These are phyloP conservation scores for Stephanodiscus triporus DNA, from an alignment of 108 stramenopile genomes.

Conservation along the genomic window DNA sequence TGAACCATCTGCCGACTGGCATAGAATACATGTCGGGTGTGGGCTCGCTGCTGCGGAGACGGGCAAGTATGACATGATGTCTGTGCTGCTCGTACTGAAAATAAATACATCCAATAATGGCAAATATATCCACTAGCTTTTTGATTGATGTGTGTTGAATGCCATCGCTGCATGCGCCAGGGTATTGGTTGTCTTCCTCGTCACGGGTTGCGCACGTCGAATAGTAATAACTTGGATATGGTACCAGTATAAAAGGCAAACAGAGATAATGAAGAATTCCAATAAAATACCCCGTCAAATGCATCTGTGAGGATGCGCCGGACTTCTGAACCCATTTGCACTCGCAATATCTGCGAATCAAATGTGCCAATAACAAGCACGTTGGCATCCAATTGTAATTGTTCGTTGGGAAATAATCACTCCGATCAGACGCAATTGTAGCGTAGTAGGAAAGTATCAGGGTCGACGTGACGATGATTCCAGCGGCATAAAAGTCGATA, in stretches of 20 bases:
- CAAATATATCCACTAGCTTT: slow-evolving; percentile 2
- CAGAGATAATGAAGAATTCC: slow-evolving; percentile 68
- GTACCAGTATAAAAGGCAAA: slow-evolving; percentile 67
- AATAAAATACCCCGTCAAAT: slow-evolving; percentile 70
- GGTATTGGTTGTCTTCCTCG: not conserved
- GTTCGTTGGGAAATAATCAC: not conserved
- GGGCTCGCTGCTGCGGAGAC: slow-evolving; percentile 27
- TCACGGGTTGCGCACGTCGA: not conserved
- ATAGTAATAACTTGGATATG: not conserved
- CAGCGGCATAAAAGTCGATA: slow-evolving; percentile 57
- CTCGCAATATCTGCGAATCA: slow-evolving; percentile 56
- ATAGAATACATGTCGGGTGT: slow-evolving; percentile 28
- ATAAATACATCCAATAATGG: slow-evolving; percentile 43
- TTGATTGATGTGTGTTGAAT: not conserved
- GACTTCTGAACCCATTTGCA: slow-evolving; percentile 66
- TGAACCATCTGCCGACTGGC: slow-evolving; percentile 65
- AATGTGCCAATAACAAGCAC: slow-evolving; percentile 25
- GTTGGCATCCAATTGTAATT: slow-evolving; percentile 2
- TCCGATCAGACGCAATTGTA: slow-evolving; percentile 9
- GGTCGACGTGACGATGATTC: slow-evolving; percentile 34
- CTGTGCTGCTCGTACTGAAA: slow-evolving; percentile 67
- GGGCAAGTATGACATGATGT: slow-evolving; percentile 68
- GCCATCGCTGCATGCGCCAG: not conserved
- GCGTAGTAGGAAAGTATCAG: slow-evolving; percentile 1
- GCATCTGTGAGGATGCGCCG: slow-evolving; percentile 54